phyloP scores from a whole-genome alignment of 495 filamentous ascomycete species.

The Talaromyces trachyspermus region DNA sequence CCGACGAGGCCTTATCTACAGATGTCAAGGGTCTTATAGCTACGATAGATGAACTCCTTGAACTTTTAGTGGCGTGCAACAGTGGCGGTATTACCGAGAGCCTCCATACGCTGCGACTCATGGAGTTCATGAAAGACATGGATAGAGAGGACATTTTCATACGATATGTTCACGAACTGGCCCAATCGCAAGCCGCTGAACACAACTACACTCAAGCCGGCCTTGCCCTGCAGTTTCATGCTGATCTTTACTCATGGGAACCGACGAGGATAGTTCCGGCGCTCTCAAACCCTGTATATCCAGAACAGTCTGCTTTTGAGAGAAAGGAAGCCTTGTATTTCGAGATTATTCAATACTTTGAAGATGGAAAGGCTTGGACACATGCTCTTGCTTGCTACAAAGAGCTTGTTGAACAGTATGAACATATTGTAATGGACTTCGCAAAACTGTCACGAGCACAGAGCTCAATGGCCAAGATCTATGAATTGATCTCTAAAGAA shows the following conservation, averaged over 20 bases:
- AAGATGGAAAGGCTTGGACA: conserved; percentile 88
- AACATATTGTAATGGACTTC: conserved; percentile 83
- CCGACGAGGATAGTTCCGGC: conserved; percentile 57
- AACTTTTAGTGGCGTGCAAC: conserved; percentile 89
- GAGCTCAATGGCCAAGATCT: conserved; percentile 86
- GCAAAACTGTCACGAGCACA: conserved; percentile 82
- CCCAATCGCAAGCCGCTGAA: conserved; percentile 64
- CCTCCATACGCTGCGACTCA: conserved; percentile 79
- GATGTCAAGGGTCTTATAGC: conserved; percentile 72
- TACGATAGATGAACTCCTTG: conserved; percentile 83
- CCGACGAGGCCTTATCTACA: conserved; percentile 66
- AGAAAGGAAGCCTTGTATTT: conserved; percentile 90
- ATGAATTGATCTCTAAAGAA: conserved; percentile 78
- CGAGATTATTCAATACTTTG: conserved; percentile 87
- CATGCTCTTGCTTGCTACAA: conserved; percentile 84
- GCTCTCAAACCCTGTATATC: conserved; percentile 65
- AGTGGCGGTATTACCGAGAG: conserved; percentile 71
- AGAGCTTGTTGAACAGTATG: conserved; percentile 85
- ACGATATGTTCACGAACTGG: conserved; percentile 91
- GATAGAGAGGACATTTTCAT: conserved; percentile 96
- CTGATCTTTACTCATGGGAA: conserved; percentile 92
- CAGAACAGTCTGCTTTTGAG: conserved; percentile 83
- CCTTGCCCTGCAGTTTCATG: conserved; percentile 81
- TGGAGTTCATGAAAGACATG: conserved; percentile 97
- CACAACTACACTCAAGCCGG: conserved; percentile 86